phyloP scores from a whole-genome alignment of 352 stramenopile genomes.

The Globisporangium spinosum region DNA sequence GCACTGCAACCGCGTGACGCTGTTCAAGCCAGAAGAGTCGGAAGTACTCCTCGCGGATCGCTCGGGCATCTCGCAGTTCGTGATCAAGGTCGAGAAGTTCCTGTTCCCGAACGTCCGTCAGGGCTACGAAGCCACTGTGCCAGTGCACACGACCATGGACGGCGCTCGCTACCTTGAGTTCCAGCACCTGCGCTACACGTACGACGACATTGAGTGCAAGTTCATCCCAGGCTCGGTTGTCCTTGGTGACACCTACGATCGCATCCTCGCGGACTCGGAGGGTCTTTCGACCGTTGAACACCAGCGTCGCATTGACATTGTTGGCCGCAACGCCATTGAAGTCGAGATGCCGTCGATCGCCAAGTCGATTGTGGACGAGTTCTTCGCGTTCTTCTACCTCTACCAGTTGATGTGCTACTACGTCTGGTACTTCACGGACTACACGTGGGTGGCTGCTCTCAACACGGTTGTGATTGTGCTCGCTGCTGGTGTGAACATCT shows the following conservation, averaged over 20 bases:
- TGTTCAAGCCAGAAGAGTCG: conserved; percentile 55
- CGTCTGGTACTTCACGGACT: conserved; percentile 75
- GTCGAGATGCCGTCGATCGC: conserved; percentile 56
- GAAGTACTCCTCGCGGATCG: conserved; percentile 56
- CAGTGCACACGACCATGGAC: conserved; percentile 32
- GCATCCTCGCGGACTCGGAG: conserved; percentile 43
- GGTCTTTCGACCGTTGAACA: conserved; percentile 42
- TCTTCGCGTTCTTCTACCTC: conserved; percentile 75
- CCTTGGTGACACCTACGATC: conserved; percentile 39
- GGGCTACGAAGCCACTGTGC: conserved; percentile 51
- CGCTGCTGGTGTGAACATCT: conserved; percentile 56
- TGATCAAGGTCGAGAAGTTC: conserved; percentile 46
- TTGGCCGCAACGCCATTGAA: conserved; percentile 59
- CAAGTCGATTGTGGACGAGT: conserved; percentile 54
- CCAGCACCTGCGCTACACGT: conserved; percentile 62
- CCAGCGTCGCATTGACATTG: conserved; percentile 35
- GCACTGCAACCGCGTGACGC: conserved; percentile 44
- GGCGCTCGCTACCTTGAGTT: conserved; percentile 49
- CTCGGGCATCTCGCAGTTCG: conserved; percentile 51
- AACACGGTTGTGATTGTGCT: conserved; percentile 64
- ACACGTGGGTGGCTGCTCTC: conserved; percentile 52
- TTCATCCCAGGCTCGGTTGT: conserved; percentile 54
- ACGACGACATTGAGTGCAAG: conserved; percentile 38
- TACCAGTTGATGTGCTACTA: conserved; percentile 88
- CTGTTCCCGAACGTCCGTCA: conserved; percentile 38